Evolutionary conservation across 352 stramenopile genomes (phyloP).

Genomic region (Pythium utonaiense): DNA sequence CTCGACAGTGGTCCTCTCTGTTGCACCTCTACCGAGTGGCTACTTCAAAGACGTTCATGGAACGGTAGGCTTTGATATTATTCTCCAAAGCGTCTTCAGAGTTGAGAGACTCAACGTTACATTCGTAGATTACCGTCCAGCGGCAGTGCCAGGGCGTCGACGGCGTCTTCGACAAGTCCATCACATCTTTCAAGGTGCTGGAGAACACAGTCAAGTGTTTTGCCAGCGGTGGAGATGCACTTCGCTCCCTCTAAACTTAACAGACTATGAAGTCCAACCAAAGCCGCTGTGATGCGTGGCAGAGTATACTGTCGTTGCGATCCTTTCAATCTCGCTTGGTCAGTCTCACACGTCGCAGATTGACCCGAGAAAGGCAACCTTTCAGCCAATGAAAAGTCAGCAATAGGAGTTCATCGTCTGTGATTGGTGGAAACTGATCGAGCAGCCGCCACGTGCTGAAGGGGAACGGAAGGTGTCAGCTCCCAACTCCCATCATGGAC

Average conservation of each 20-base stretch:
- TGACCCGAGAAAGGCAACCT: too few relatives aligned
- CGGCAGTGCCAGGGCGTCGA: slow-evolving; percentile 32
- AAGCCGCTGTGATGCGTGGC: too few relatives aligned
- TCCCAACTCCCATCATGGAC: slow-evolving; percentile 9
- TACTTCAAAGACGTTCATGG: slow-evolving; percentile 79
- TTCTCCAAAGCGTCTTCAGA: neutral
- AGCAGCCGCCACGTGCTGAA: neutral
- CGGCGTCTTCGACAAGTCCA: slow-evolving; percentile 23
- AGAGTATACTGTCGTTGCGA: too few relatives aligned
- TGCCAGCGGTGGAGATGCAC: slow-evolving; percentile 28
- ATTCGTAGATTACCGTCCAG: slow-evolving; percentile 38
- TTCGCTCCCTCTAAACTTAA: slow-evolving; percentile 19
- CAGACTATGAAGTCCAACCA: too few relatives aligned
- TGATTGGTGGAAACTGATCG: too few relatives aligned
- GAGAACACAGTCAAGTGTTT: slow-evolving; percentile 71
- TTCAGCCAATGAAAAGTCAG: too few relatives aligned
- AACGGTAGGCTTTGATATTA: slow-evolving; percentile 33
- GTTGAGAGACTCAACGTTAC: neutral
- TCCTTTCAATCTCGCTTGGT: too few relatives aligned
- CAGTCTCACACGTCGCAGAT: too few relatives aligned
- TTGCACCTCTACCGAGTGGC: slow-evolving; percentile 52
- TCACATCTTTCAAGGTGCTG: slow-evolving; percentile 63
- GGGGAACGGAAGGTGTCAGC: neutral
- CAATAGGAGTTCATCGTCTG: too few relatives aligned
- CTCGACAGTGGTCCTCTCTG: slow-evolving; percentile 44